phyloP scores from a whole-genome alignment of 208 protist genomes.

The Crithidia thermophila region DNA sequence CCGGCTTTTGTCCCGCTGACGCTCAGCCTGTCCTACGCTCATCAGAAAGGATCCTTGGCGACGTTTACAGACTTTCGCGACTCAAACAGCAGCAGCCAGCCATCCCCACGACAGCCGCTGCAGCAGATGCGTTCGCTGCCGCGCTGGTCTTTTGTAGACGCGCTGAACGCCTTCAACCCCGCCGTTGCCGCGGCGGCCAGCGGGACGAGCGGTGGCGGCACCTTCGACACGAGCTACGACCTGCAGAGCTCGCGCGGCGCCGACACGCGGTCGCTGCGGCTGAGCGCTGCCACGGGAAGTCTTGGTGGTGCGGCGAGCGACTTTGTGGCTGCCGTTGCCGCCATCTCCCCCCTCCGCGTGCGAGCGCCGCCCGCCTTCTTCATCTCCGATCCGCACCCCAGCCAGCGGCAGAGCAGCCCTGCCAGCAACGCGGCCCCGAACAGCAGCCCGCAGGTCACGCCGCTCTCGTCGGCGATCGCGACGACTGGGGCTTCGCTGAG shows the following conservation, averaged over 20 bases:
- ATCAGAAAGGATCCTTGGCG: not conserved
- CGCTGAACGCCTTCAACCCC: slow-evolving; percentile 6
- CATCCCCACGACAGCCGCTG: not conserved
- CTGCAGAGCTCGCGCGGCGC: slow-evolving; percentile 14
- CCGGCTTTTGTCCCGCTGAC: slow-evolving; percentile 20
- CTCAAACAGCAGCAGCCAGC: too few relatives aligned
- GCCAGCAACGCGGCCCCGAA: too few relatives aligned
- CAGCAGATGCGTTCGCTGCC: not conserved
- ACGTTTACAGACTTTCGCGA: too few relatives aligned
- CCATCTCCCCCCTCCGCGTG: not conserved
- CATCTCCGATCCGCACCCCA: too few relatives aligned
- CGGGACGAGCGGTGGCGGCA: too few relatives aligned
- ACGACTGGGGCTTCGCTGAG: too few relatives aligned
- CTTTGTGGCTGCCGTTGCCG: slow-evolving; percentile 5
- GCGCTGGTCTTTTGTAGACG: not conserved
- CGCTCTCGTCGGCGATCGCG: too few relatives aligned
- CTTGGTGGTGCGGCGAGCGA: slow-evolving; percentile 12
- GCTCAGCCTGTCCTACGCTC: not conserved
- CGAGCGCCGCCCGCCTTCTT: not conserved
- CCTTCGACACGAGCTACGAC: slow-evolving; percentile 11
- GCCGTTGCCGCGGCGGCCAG: not conserved
- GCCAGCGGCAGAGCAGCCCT: too few relatives aligned
- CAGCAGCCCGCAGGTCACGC: too few relatives aligned
- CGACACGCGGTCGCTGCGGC: slow-evolving; percentile 18
- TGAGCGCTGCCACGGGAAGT: slow-evolving; percentile 11